Base-by-base conservation (phyloP, 2,329 filamentous ascomycete genomes). In the Calonectria hongkongensis region DNA sequence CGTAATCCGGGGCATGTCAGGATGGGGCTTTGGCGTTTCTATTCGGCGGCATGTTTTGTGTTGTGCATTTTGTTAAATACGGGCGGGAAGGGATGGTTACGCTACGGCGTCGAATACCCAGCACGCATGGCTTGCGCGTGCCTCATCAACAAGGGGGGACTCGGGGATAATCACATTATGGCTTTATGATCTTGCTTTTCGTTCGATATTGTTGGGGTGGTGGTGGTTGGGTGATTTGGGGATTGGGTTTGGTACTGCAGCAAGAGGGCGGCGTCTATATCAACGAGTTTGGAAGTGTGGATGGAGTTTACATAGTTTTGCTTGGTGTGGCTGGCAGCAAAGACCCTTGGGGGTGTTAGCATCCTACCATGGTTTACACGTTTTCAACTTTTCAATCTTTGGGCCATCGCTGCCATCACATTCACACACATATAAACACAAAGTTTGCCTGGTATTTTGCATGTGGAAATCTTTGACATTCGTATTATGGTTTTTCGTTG, bases 71-170 rank as follows among this genome's bases (percentile, higher is more conserved):
- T 68, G 48, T 58, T 58, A 21, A 21, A 70, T 71, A 33, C 64
- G 71, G 67, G 62, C 36, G 58, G 58, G 56, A 56, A 56, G 72
- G 66, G 54, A 66, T 66, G 65, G 54, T 68, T 72, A 70, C 70
- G 71, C 47, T 72, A 68, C 68, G 74, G 72, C 66, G 73, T 78
- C 74, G 74, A 54, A 79, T 79, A 80, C 78, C 78, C 78, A 76
- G 70, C 69, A 73, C 58, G 68, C 75, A 66, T 54, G 74, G 75
- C 74, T 74, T 70, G 78, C 72, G 76, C 70, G 76, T 70, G 79
- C 76, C 60, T 68, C 66, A 71, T 72, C 66, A 72, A 71, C 66
- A 72, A 16, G 58, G 71, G 58, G 71, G 66, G 71, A 62, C 68
- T 74, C 51, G 60, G 48, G 48, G 71, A 27, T 39, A 75, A 75